Evolutionary conservation across 768 basidiomycete genomes (phyloP).

Genomic region (Pulveroboletus sp.): DNA sequence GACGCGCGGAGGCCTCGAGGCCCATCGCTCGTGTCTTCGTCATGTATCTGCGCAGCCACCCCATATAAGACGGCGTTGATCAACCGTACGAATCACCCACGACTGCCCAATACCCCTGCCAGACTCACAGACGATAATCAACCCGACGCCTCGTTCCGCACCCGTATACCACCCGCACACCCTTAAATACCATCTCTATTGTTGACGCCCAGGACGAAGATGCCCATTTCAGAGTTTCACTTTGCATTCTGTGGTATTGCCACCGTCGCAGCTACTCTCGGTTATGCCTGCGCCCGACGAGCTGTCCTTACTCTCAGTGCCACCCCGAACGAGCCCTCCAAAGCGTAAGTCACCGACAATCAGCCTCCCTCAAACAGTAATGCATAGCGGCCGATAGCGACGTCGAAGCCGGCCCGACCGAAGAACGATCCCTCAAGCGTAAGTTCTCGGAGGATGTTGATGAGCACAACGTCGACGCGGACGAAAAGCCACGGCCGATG

Average conservation of each 20-base stretch:
- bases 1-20: slow-evolving; percentile 33
- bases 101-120: slow-evolving; percentile 20
- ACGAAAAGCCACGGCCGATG: slow-evolving; percentile 24
- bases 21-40: slow-evolving; percentile 23
- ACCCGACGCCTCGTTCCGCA: slow-evolving; percentile 7
- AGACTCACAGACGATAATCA: slow-evolving; percentile 23
- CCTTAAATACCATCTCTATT: slow-evolving; percentile 28
- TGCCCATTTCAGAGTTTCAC: slow-evolving; percentile 51
- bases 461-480: slow-evolving; percentile 28
- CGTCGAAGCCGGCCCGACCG: slow-evolving; percentile 23
- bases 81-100: slow-evolving; percentile 2
- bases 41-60: slow-evolving; percentile 19
- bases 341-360: slow-evolving; percentile 31
- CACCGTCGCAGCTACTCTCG: slow-evolving; percentile 56
- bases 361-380: slow-evolving; percentile 29
- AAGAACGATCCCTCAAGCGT: slow-evolving; percentile 32
- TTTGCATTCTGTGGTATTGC: slow-evolving; percentile 54
- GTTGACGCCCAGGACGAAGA: slow-evolving; percentile 33
- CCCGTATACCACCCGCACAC: slow-evolving; percentile 5
- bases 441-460: slow-evolving; percentile 31
- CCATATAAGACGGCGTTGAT: slow-evolving; percentile 33
- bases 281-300: slow-evolving; percentile 52
- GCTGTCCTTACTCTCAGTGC: slow-evolving; percentile 18
- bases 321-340: slow-evolving; percentile 17
- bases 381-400: slow-evolving; percentile 29